Percentiles rank a stretch among this genome's conserved stretches.
Evolutionary conservation across 805 yeast genomes (phyloP).

Genomic region (Wickerhamiella brachini): DNA sequence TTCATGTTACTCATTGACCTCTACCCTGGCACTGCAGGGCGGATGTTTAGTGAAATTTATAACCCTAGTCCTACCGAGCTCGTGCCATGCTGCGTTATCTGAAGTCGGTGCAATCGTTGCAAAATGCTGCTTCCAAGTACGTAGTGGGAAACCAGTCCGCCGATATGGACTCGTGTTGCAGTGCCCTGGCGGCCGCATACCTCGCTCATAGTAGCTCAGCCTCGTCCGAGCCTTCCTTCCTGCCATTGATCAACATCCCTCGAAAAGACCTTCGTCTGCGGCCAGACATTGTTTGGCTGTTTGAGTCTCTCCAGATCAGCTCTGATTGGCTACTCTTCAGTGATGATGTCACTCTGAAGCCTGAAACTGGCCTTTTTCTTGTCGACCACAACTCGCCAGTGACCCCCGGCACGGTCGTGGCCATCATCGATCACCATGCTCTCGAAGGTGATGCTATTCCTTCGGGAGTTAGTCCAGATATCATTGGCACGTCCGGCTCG

Average conservation of each 20-base stretch:
- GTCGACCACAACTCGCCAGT: constrained; percentile 49
- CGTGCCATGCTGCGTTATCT: not conserved
- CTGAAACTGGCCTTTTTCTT: constrained; percentile 34
- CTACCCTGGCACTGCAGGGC: not conserved
- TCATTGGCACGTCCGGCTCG: constrained; percentile 55
- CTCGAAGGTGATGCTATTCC: constrained; percentile 44
- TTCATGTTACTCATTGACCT: constrained; percentile 22
- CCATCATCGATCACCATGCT: constrained; percentile 74
- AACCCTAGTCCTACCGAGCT: not conserved
- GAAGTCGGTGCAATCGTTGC: not conserved
- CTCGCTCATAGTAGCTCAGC: constrained; percentile 19
- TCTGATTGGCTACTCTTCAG: constrained; percentile 41
- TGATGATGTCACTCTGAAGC: constrained; percentile 41
- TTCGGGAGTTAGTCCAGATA: constrained; percentile 35
- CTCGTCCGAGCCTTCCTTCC: constrained; percentile 12
- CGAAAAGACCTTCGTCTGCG: constrained; percentile 51
- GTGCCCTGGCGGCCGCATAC: constrained; percentile 62
- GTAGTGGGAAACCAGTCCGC: constrained; percentile 81
- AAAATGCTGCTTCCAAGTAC: not conserved
- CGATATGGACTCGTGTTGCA: constrained; percentile 75
- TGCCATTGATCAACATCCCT: constrained; percentile 72
- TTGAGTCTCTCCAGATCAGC: constrained; percentile 35
- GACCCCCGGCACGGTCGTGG: constrained; percentile 31
- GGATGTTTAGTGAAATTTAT: not conserved
- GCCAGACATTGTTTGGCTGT: constrained; percentile 50